These are phyloP conservation scores for Dendrostoma leiphaemia DNA, from an alignment of 2,329 filamentous ascomycete species.

Conservation along the genomic window DNA sequence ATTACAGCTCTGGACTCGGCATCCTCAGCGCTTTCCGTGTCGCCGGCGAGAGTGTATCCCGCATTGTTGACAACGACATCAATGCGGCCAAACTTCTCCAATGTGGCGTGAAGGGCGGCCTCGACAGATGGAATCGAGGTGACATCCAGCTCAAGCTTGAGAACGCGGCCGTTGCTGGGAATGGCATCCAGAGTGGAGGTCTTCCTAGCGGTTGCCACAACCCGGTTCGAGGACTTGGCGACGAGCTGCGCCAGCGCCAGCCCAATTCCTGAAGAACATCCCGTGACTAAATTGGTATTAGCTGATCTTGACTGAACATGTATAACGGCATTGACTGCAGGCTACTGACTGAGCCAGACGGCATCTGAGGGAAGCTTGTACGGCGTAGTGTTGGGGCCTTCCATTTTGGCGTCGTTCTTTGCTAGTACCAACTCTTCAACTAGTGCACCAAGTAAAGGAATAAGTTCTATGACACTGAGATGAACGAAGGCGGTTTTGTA, in stretches of 20 bases:
- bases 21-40: conserved; percentile 24
- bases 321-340: not conserved
- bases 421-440: too few relatives aligned
- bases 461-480: too few relatives aligned
- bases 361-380: conserved; percentile 34
- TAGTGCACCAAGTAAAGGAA: too few relatives aligned
- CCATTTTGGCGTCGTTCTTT: too few relatives aligned
- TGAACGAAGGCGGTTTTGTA: too few relatives aligned
- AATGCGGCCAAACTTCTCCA: conserved; percentile 31
- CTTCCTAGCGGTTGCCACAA: conserved; percentile 50
- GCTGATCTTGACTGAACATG: not conserved
- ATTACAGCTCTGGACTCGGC: conserved; percentile 24
- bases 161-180: conserved; percentile 32
- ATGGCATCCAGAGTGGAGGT: conserved; percentile 32
- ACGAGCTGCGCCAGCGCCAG: conserved; percentile 36
- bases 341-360: conserved; percentile 35
- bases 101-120: conserved; percentile 31
- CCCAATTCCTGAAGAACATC: conserved; percentile 49
- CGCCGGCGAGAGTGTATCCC: conserved; percentile 41
- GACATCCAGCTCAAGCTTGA: conserved; percentile 48
- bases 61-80: conserved; percentile 35
- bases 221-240: conserved; percentile 35
- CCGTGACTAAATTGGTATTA: conserved; percentile 36
- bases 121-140: conserved; percentile 37
- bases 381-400: conserved; percentile 22